Conservation (phyloP, 768 basidiomycete genomes). For the Sistotremastrum niveocremeum region DNA sequence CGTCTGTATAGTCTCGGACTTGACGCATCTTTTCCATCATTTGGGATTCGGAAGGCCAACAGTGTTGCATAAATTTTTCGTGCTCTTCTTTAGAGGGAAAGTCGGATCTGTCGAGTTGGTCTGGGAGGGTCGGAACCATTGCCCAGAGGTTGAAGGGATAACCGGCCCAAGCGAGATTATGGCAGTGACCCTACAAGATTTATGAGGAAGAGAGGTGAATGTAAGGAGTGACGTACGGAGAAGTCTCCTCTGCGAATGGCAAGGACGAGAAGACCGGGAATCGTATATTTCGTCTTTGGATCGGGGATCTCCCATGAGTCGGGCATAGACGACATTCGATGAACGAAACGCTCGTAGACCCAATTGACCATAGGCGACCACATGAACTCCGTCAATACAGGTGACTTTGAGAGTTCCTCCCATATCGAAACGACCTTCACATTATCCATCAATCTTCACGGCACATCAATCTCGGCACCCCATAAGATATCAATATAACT, state of each 20-base stretch:
- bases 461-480: too few relatives aligned
- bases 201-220: too few relatives aligned
- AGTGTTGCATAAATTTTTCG: slow-evolving; percentile 20
- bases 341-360: too few relatives aligned
- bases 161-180: slow-evolving; percentile 27
- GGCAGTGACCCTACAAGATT: slow-evolving; percentile 21
- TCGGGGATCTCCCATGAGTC: too few relatives aligned
- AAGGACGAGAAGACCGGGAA: slow-evolving; percentile 28
- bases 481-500: too few relatives aligned
- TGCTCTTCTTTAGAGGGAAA: background rate
- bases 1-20: slow-evolving; percentile 21
- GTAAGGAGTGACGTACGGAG: background rate
- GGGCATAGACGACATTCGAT: too few relatives aligned
- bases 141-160: slow-evolving; percentile 38
- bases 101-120: slow-evolving; percentile 26
- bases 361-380: too few relatives aligned
- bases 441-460: too few relatives aligned
- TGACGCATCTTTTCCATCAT: slow-evolving; percentile 28
- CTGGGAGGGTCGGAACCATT: slow-evolving; percentile 29
- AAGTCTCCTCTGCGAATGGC: slow-evolving; percentile 42
- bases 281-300: too few relatives aligned
- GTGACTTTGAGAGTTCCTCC: too few relatives aligned
- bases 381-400: too few relatives aligned
- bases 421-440: too few relatives aligned
- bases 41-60: slow-evolving; percentile 27